Conservation (phyloP, 2,329 filamentous ascomycete species). For the Raffaelea deltoideospora region DNA sequence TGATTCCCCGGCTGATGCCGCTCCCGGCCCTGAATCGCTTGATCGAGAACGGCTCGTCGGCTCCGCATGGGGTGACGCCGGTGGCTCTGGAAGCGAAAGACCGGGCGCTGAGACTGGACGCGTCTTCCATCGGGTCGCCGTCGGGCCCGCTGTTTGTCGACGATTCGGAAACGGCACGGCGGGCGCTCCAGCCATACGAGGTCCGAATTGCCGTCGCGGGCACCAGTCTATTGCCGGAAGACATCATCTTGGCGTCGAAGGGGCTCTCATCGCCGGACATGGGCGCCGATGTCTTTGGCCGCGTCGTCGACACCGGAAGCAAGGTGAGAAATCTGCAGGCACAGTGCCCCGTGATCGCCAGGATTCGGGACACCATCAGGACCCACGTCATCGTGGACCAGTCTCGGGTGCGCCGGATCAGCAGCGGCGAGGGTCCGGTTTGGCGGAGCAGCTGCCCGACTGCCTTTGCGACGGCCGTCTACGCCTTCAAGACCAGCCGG, state of each 20-base stretch:
- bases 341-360: conserved; percentile 26
- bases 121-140: conserved; percentile 1
- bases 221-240: conserved; percentile 19
- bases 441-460: conserved; percentile 19
- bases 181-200: conserved; percentile 15
- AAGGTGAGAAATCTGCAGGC: conserved; percentile 16
- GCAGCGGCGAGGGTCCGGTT: conserved; percentile 11
- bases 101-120: conserved; percentile 9
- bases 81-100: neutral
- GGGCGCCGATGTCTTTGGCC: conserved; percentile 24
- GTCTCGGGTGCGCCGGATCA: conserved; percentile 17
- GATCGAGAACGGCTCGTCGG: conserved; percentile 20
- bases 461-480: conserved; percentile 24
- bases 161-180: conserved; percentile 1
- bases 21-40: conserved; percentile 24
- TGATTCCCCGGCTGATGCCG: conserved; percentile 28
- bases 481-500: conserved; percentile 21
- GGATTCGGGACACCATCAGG: conserved; percentile 21
- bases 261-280: conserved; percentile 6
- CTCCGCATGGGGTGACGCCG: neutral
- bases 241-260: conserved; percentile 17
- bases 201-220: conserved; percentile 25
- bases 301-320: conserved; percentile 19
- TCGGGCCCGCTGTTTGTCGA: conserved; percentile 10
- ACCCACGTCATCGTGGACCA: conserved; percentile 18